Evolutionary conservation across 345 rosid genomes (phyloP).

Genomic region (Salix exigua): DNA sequence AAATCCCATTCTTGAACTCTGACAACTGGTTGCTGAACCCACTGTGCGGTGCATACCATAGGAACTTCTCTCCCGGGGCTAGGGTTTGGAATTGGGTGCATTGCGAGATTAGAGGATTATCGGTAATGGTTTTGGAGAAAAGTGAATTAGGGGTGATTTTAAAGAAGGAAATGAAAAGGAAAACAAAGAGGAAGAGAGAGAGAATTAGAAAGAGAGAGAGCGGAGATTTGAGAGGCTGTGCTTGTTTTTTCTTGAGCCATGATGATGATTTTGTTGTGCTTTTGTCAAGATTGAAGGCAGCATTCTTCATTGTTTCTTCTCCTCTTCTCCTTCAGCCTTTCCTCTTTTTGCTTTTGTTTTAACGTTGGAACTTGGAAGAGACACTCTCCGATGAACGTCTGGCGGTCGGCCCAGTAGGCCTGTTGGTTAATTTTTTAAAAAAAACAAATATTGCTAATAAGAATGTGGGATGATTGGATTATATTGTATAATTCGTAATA

Average conservation of each 20-base stretch:
- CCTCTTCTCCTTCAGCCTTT: no score
- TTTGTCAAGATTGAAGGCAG: constrained; percentile 33
- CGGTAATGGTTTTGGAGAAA: constrained; percentile 27
- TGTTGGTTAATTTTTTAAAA: no score
- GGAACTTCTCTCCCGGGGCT: constrained; percentile 41
- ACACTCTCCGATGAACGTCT: no score
- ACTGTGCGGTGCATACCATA: constrained; percentile 85
- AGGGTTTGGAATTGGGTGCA: constrained; percentile 26
- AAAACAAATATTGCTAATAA: no score
- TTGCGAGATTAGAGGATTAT: constrained; percentile 33
- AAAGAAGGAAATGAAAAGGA: constrained; percentile 41
- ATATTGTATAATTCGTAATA: no score
- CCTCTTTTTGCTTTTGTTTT: background rate
- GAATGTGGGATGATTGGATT: no score
- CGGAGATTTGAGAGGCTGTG: constrained; percentile 23
- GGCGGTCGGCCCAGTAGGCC: no score
- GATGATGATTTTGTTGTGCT: constrained; percentile 31
- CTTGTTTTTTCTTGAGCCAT: constrained; percentile 42
- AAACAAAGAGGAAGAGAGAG: constrained; percentile 17
- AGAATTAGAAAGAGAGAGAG: constrained; percentile 27
- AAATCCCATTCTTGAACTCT: constrained; percentile 73
- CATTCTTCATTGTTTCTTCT: constrained; percentile 21
- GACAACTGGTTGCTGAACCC: constrained; percentile 95
- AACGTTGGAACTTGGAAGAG: background rate
- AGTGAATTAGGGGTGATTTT: constrained; percentile 34